Evolutionary conservation across 2,329 filamentous ascomycete genomes (phyloP), one percentile per base, ranked within the genome.

Genomic region (Cordyceps fumosorosea): DNA sequence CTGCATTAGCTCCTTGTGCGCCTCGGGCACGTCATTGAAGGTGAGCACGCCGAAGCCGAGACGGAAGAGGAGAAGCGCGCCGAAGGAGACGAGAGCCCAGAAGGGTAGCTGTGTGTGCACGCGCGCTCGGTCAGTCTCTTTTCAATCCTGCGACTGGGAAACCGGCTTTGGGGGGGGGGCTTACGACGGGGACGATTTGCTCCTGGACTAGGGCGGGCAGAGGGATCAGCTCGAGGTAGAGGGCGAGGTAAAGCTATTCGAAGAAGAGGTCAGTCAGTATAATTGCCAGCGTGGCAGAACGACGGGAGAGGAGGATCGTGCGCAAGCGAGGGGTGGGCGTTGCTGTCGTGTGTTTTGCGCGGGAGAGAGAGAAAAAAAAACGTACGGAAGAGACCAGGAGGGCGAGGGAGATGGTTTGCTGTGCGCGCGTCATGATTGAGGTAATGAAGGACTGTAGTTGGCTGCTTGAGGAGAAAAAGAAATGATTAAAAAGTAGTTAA

Each of bases 1-100:
- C 69, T 79, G 81, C 83, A 95, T 91, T 69, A 99, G 80, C 78
- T 97, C 93, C 73, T 88, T 85, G 77, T 98, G 89, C 58, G 95
- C 95, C 65, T 91, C 84, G 60, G 93, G 93, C 55, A 96, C 91
- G 76, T 98, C 93, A 81, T 96, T 95, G 84, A 99, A 99, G 62
- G 91, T 96, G 73, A 96, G 82, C 69, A 99, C 90, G 66, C 95
- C 95, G 80, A 87, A 89, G 70, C 95, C 95, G 65, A 99, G 89
- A 69, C 91, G 91, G 79, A 89, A 91, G 66, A 99, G 88, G 22
- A 99, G 88, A 77, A 92, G 93, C 65, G 93, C 89, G 76, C 93
- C 95, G 73, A 98, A 93, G 24, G 90, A 87, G 67, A 99, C 90
- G 69, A 98, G 81, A 53, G 85, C 86, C 90, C 93, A 99, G 80